Base-by-base conservation (phyloP, 2,329 filamentous ascomycete genomes). In the Cercospora citrullina region DNA sequence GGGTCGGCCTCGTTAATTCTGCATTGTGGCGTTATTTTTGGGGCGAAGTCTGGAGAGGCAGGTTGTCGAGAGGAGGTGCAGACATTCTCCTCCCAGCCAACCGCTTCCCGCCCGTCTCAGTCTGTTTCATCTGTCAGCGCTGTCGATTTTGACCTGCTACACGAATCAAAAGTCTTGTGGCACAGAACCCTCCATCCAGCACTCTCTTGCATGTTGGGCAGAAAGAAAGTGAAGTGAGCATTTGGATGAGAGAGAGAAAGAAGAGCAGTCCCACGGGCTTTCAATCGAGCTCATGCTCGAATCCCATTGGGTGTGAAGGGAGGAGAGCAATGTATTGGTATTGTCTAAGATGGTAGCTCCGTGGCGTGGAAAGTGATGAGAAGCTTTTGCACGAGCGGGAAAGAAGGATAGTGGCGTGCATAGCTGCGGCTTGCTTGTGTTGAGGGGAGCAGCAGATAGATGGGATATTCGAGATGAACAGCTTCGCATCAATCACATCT, bases 291-390 rank as follows among this genome's bases (percentile, higher is more conserved):
- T 12, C n/a, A 21, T 21, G 42, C 26, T 10, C 26, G 55, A 31
- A 30, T n/a, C 28, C 18, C 31, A 64, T 16, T 51, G 53, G 60
- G 51, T 55, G 48, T 33, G 57, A 21, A 60, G 42, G 63, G 58
- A 58, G 53, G 48, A 55, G 45, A 69, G 66, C 68, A 68, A 66
- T 67, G 71, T 71, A 71, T 71, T 65, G 71, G 64, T 71, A 72
- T 68, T 71, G 68, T 70, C 65, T 69, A 65, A 68, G 60, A 31
- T 68, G 66, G 18, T 48, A 48, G 42, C n/a, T 48, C n/a, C 64
- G 63, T 63, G 60, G 31, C 23, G 60, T 61, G 33, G 63, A 31
- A 61, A 48, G 45, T 31, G 30, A 59, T 21, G 42, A 48, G 55
- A 59, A 36, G 55, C 23, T 33, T 51, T 23, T 28, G 12, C 21